These are phyloP conservation scores for Tulasnella sp. DNA, from an alignment of 768 basidiomycete genomes.

Conservation along the genomic window DNA sequence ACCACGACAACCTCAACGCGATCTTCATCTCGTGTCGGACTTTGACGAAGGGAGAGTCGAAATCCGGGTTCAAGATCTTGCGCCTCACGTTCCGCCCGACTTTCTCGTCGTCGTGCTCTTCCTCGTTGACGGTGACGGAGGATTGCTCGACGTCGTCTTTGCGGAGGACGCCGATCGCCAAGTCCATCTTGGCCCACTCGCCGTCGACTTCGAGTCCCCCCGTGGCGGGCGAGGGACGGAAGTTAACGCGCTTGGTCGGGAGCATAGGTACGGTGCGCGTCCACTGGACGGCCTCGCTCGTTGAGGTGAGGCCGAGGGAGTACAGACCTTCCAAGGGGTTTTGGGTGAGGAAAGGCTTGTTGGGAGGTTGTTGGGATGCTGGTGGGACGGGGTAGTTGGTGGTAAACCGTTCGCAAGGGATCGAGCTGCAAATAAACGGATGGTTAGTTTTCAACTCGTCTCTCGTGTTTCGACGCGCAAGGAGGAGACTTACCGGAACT, in stretches of 20 bases:
- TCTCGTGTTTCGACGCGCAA: not conserved
- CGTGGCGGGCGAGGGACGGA: constrained; percentile 23
- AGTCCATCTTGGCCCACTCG: constrained; percentile 52
- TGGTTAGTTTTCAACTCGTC: not conserved
- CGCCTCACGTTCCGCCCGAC: not conserved
- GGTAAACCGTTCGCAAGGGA: constrained; percentile 32
- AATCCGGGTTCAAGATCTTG: constrained; percentile 33
- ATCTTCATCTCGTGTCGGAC: constrained; percentile 45
- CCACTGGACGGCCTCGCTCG: constrained; percentile 6
- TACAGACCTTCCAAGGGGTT: constrained; percentile 41
- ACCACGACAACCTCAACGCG: constrained; percentile 28
- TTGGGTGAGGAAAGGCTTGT: constrained; percentile 40
- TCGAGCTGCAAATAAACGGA: not conserved
- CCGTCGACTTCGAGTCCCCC: constrained; percentile 40
- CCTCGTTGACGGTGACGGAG: not conserved
- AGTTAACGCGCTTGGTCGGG: constrained; percentile 13
- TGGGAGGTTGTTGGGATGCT: constrained; percentile 49
- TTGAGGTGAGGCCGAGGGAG: constrained; percentile 38
- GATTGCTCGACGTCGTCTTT: constrained; percentile 11
- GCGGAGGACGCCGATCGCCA: constrained; percentile 38
- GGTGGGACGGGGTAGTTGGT: constrained; percentile 46
- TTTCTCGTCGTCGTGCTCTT: constrained; percentile 3
- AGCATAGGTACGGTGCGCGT: constrained; percentile 13
- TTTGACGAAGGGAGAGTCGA: constrained; percentile 42
- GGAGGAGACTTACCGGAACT: constrained; percentile 42